phyloP scores from a whole-genome alignment of 176 grass and related monocot genomes.

The Ampelocalamus luodianensis region DNA sequence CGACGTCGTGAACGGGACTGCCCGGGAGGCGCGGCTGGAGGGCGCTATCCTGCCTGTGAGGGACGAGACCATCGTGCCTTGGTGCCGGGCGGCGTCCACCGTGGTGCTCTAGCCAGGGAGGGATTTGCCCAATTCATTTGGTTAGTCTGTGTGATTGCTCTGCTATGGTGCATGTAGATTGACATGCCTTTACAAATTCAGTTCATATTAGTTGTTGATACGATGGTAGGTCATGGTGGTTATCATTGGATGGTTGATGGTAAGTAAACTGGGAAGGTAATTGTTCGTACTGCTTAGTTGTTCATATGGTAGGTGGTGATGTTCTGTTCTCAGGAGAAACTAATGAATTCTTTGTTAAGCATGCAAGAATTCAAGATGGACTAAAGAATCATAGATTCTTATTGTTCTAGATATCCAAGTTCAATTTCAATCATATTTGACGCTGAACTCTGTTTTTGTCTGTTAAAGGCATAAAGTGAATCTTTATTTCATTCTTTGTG shows the following conservation, averaged over 20 bases:
- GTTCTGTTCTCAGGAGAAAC: background rate
- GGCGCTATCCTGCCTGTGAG: background rate
- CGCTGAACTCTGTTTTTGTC: background rate
- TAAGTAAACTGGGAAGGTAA: background rate
- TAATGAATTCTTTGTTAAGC: background rate
- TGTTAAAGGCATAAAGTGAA: background rate
- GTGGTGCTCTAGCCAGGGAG: background rate
- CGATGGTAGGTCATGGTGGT: too few relatives aligned
- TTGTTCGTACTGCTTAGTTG: background rate
- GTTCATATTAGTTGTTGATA: too few relatives aligned
- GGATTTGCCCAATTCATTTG: background rate
- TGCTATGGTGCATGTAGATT: background rate
- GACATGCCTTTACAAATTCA: too few relatives aligned
- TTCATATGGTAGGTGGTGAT: background rate
- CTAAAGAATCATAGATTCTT: background rate
- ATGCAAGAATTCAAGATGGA: background rate
- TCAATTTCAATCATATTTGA: background rate
- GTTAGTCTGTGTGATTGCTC: background rate
- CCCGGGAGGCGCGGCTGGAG: conserved; percentile 1
- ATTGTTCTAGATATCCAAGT: background rate
- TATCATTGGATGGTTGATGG: too few relatives aligned
- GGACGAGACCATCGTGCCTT: conserved; percentile 15
- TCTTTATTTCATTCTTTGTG: background rate
- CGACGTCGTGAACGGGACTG: background rate
- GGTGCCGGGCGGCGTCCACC: conserved; percentile 1